phyloP scores from a whole-genome alignment of 2,329 filamentous ascomycete genomes.

The Aspergillus fumigatus region DNA sequence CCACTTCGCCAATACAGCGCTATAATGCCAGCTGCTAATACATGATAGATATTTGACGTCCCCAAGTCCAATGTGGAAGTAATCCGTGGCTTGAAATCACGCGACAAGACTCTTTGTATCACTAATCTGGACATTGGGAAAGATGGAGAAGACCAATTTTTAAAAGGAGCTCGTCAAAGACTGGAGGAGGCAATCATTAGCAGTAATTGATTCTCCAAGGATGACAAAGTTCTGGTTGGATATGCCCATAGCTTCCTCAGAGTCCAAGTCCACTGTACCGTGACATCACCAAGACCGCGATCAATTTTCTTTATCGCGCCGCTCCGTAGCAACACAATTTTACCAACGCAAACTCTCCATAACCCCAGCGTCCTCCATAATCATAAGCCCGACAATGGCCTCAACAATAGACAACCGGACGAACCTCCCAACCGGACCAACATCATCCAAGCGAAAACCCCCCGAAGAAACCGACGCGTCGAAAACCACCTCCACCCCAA shows the following conservation, averaged over 20 bases:
- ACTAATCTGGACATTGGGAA: slow-evolving; percentile 22
- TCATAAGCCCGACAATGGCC: not conserved
- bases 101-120: slow-evolving; percentile 56
- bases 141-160: slow-evolving; percentile 28
- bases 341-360: not conserved
- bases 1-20: not conserved
- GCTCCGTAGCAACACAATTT: not conserved
- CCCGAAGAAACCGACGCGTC: slow-evolving; percentile 3
- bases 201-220: not conserved
- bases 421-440: not conserved
- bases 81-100: slow-evolving; percentile 58
- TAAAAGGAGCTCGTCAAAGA: slow-evolving; percentile 17
- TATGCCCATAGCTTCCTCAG: not conserved
- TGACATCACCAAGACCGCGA: slow-evolving; percentile 19
- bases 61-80: slow-evolving; percentile 62
- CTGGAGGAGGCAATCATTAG: slow-evolving; percentile 16
- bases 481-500: slow-evolving; percentile 7
- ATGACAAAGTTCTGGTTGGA: not conserved
- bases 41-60: slow-evolving; percentile 50
- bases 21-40: not conserved
- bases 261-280: not conserved
- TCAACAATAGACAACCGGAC: not conserved
- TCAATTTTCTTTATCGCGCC: slow-evolving; percentile 9
- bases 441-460: slow-evolving; percentile 24
- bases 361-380: not conserved